Base-by-base conservation (phyloP, 495 filamentous ascomycete genomes). In the Trichocladium antarcticum region DNA sequence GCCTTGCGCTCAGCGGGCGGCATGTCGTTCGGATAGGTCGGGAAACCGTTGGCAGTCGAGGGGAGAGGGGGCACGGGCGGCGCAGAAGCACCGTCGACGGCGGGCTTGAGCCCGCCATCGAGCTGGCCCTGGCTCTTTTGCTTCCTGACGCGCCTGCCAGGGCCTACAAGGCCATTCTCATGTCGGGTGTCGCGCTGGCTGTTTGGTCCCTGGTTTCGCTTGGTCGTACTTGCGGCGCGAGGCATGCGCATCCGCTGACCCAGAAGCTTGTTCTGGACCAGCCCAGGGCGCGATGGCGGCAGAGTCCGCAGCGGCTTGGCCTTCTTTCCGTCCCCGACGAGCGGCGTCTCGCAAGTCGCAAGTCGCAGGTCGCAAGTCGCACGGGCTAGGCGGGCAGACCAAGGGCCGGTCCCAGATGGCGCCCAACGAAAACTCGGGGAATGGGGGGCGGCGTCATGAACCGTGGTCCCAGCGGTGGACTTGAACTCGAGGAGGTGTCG, bases 151-250 rank as follows among this genome's bases (percentile, higher is more conserved):
- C 85, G 83, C 80, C 87, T 90, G 55, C 84, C 85, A 46, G 88
- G 83, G 57, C 80, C 80, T 72, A 84, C 84, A 57, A 87, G 70
- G 57, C 89, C 88, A 82, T 84, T 88, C 69, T 95, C 88, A 67
- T 90, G 82, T 61, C 84, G 79, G 62, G 80, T 87, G 74, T 84
- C 85, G 69, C 81, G 78, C 64, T 75, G 70, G 68, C 77, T 81
- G 62, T 73, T 74, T 59, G 74, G 68, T 73, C 76, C 75, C 70
- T 76, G 68, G 63, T 75, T 73, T 78, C 76, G 74, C 76, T 83
- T 83, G 69, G 78, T 69, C 68, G 78, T 71, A 58, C 53, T 74
- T 73, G 80, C 77, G 60, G 67, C 65, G 69, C 80, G 81, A 81
- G 83, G 80, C 85, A 88, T 87, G 68, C 71, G 70, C 70, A 71